Evolutionary conservation across 768 basidiomycete species (phyloP).

Genomic region (Fistulinella prunicolor): DNA sequence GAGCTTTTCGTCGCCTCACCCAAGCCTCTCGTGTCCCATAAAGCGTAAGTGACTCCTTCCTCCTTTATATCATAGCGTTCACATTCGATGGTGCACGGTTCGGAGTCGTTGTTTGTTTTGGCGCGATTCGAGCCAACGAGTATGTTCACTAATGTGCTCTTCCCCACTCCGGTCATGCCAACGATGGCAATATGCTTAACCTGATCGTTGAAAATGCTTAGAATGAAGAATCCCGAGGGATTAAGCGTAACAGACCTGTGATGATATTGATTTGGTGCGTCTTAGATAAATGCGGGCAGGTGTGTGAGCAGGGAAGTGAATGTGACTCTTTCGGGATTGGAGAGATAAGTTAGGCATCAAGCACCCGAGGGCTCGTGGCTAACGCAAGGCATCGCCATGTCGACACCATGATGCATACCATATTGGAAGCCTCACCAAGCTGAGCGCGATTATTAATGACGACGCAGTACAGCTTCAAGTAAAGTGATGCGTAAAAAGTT

Average conservation of each 20-base stretch:
- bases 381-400: no score
- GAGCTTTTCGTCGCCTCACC: neutral
- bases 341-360: no score
- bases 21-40: no score
- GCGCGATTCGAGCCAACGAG: neutral
- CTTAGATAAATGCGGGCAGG: no score
- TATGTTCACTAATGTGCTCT: neutral
- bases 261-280: neutral
- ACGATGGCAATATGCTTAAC: neutral
- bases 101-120: neutral
- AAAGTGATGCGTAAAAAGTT: no score
- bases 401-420: no score
- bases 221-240: neutral
- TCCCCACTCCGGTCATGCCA: neutral
- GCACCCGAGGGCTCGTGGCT: no score
- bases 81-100: neutral
- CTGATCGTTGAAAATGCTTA: neutral
- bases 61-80: neutral
- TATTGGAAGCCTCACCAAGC: no score
- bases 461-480: no score
- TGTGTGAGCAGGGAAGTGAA: no score
- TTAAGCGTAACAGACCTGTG: neutral
- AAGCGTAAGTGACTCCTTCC: no score
- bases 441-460: no score
- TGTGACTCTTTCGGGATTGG: conserved; percentile 1